Base-by-base conservation (phyloP, 2,329 filamentous ascomycete species). In the Myriosclerotinia duriaeana region DNA sequence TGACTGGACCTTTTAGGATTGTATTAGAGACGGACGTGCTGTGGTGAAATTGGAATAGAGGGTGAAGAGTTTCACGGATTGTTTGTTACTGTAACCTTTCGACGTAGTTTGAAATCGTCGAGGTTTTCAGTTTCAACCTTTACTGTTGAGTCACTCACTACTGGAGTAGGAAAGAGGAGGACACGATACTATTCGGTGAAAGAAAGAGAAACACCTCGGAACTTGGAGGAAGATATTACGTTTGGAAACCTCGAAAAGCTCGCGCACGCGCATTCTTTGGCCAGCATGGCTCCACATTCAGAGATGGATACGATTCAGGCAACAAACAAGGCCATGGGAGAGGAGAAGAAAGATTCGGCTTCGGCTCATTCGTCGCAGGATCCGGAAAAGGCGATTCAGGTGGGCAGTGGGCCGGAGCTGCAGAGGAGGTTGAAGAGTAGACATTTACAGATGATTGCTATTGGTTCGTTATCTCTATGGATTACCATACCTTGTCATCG, bases 391-490 rank as follows among this genome's bases (percentile, higher is more conserved):
- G 42, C 15, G 36, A 44, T 65, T 3, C 54, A 61, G 54, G 64
- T 65, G n/a, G 64, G 64, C 15, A 60, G 38, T 42, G 64, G 64
- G 17, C 64, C 64, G 17, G 64, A 66, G 26, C 12, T 66, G 26
- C 64, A 66, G 55, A 74, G 74, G 63, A 72, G 70, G 66, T 79
- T 88, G 14, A 86, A 85, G 40, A 78, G 83, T 42, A 82, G 86
- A 44, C 87, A 89, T 77, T 82, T 89, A 40, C 86, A 89, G 78
- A 89, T 89, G 86, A 87, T 89, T 72, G 87, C 87, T 59, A 84
- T 86, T 68, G 81, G 81, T 66, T 53, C 38, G 64, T 66, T 30
- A 30, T 17, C 3, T 55, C 52, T 44, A 66, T 66, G 54, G 63
- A 52, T 9, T 74, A 72, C 67, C 68, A 62, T 15, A 38, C n/a